These are phyloP conservation scores for Chalciporus pseudorubinellus DNA, from an alignment of 768 basidiomycete genomes.

Conservation along the genomic window DNA sequence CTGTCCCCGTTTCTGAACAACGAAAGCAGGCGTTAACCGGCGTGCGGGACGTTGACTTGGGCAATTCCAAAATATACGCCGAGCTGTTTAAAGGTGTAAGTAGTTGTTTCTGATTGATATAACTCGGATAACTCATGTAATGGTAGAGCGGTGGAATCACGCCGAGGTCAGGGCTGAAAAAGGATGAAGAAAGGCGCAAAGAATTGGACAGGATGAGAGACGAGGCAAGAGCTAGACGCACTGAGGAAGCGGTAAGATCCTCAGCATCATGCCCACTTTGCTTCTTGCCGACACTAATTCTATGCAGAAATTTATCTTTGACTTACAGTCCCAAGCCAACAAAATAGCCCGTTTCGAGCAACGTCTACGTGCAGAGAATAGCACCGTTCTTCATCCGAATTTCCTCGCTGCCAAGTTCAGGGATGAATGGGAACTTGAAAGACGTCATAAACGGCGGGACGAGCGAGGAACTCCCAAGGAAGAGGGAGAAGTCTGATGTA, in stretches of 20 bases:
- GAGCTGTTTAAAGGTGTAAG: constrained; percentile 59
- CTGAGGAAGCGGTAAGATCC: constrained; percentile 50
- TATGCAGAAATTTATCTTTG: constrained; percentile 46
- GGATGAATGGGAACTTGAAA: constrained; percentile 48
- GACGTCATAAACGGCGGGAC: constrained; percentile 28
- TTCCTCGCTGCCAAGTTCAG: constrained; percentile 57
- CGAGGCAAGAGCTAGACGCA: constrained; percentile 58
- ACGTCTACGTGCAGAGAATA: constrained; percentile 44
- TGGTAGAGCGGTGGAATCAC: constrained; percentile 42
- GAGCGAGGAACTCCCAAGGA: constrained; percentile 26
- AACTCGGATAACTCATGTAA: background rate
- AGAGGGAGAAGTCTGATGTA: constrained; percentile 36
- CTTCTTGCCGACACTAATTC: constrained; percentile 8
- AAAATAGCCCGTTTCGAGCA: constrained; percentile 67
- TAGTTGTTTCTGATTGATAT: constrained; percentile 2
- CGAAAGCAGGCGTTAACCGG: constrained; percentile 44
- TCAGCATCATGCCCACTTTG: background rate
- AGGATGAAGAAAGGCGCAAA: constrained; percentile 66
- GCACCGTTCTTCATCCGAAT: constrained; percentile 60
- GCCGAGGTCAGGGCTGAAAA: constrained; percentile 45
- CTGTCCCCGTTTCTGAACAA: constrained; percentile 26
- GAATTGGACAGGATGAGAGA: constrained; percentile 70
- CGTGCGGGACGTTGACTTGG: constrained; percentile 60
- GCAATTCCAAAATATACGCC: constrained; percentile 60
- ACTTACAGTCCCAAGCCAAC: constrained; percentile 57